phyloP scores from a whole-genome alignment of 2,329 filamentous ascomycete genomes.

The Beauveria asiatica region DNA sequence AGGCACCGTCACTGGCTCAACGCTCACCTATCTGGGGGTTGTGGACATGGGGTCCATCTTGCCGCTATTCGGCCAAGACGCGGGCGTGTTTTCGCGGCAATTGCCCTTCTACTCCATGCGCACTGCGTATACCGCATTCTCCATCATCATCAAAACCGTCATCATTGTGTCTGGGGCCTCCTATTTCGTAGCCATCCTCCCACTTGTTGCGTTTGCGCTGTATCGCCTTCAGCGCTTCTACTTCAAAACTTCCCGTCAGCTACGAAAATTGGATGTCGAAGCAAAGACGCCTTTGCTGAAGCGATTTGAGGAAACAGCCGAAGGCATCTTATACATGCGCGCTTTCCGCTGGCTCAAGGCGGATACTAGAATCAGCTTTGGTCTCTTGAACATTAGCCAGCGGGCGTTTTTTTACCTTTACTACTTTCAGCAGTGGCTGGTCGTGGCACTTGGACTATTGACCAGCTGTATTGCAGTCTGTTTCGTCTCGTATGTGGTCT shows the following conservation, averaged over 20 bases:
- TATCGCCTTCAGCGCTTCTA: constrained; percentile 23
- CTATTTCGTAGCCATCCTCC: constrained; percentile 29
- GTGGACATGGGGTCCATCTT: constrained; percentile 3
- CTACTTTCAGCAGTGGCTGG: constrained; percentile 42
- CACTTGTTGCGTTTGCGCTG: constrained; percentile 21
- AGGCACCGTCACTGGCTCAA: not conserved
- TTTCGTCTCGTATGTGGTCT: constrained; percentile 32
- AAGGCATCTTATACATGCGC: constrained; percentile 23
- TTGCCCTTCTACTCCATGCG: not conserved
- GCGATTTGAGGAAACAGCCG: constrained; percentile 19
- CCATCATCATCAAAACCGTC: constrained; percentile 1
- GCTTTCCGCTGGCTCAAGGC: constrained; percentile 24
- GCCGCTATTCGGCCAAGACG: constrained; percentile 3
- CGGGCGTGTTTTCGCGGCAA: not conserved
- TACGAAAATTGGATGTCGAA: constrained; percentile 23
- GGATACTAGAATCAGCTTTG: constrained; percentile 15
- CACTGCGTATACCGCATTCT: not conserved
- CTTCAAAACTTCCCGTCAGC: constrained; percentile 23
- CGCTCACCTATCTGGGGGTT: not conserved
- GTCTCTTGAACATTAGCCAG: constrained; percentile 26
- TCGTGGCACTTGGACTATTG: constrained; percentile 36
- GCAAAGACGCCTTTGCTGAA: constrained; percentile 22
- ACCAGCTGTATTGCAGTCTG: constrained; percentile 37
- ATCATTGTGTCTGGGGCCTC: not conserved
- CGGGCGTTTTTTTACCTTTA: constrained; percentile 32